Evolutionary conservation across 1,284 basidiomycete genomes (phyloP), one percentile per base, ranked within the genome.

Genomic region (Ustilago sp.): DNA sequence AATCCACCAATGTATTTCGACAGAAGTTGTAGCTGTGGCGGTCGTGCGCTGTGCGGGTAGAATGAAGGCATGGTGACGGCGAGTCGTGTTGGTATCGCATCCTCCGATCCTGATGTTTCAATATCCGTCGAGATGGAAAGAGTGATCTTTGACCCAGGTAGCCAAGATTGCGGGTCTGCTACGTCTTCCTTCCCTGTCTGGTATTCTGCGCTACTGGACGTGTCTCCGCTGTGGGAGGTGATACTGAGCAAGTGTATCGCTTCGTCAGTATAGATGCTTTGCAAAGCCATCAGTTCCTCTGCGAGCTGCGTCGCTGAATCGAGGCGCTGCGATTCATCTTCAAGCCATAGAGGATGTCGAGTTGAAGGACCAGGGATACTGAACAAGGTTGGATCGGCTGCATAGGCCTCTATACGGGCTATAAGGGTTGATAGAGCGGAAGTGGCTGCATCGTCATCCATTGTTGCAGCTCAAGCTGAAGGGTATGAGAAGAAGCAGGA

Each of bases 11-110:
- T 58, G 50, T 82, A 86, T 19, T 76, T 69, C 39, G 69, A 80
- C 15, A 83, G 64, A 15, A 85, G 71, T 65, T 85, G 84, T 31
- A 85, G 58, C 50, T 81, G 82, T 15, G 84, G 84, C n/a, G 82
- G 73, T n/a, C 64, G 48, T 1, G 47, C 35, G 12, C 61, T 64
- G 23, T 60, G 39, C 11, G 84, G 84, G 48, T 85, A 85, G 41
- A 66, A 67, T 3, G 80, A 65, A 7, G 83, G 82, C 6, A 85
- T 55, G 0, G 82, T 79, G 36, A 77, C 68, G 2, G 83, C 76
- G 41, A 85, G 70, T 34, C 79, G 77, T 50, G 83, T 60, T 11
- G 77, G 76, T 41, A 74, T 56, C 47, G 69, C 50, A 36, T 59
- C 68, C 12, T 60, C 38, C 8, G 35, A 9, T 0, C 59, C 15